Percentiles rank a stretch among this genome's conserved stretches.
These are phyloP conservation scores for Withania somnifera DNA, from an alignment of 305 asterid species.

Conservation along the genomic window DNA sequence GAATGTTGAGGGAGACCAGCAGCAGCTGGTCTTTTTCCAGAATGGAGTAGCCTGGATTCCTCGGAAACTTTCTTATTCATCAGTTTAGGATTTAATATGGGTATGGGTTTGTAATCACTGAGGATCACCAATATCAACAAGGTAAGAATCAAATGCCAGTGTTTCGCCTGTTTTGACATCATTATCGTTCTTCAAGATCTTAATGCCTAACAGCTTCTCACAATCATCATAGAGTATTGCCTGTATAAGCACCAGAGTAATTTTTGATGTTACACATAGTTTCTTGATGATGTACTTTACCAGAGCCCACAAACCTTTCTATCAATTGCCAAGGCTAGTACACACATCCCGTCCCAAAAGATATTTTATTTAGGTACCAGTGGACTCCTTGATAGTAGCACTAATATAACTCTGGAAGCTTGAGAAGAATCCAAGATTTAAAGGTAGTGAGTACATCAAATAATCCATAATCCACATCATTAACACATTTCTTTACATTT, in stretches of 20 bases:
- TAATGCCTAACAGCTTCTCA: slow-evolving; percentile 59
- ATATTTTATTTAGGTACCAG: not conserved
- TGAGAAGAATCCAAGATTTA: not conserved
- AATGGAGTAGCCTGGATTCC: slow-evolving; percentile 22
- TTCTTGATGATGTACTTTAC: not conserved
- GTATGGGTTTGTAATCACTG: slow-evolving; percentile 33
- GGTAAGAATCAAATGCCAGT: slow-evolving; percentile 46
- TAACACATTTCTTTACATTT: not conserved
- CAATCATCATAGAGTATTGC: slow-evolving; percentile 66
- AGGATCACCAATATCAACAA: slow-evolving; percentile 73
- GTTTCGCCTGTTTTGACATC: slow-evolving; percentile 54
- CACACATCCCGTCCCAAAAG: not conserved
- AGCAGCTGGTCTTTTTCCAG: slow-evolving; percentile 20
- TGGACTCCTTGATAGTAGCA: not conserved
- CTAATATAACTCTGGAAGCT: not conserved
- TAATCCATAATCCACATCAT: not conserved
- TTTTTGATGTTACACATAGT: not conserved
- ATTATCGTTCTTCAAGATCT: slow-evolving; percentile 61
- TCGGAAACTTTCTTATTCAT: slow-evolving; percentile 18
- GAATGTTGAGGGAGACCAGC: slow-evolving; percentile 15
- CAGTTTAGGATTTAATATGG: slow-evolving; percentile 16
- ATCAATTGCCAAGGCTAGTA: not conserved
- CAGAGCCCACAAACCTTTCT: not conserved
- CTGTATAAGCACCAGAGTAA: slow-evolving; percentile 18
- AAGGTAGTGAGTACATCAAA: not conserved